Conservation (phyloP, 2,329 filamentous ascomycete species). For the Aureobasidium sp. region DNA sequence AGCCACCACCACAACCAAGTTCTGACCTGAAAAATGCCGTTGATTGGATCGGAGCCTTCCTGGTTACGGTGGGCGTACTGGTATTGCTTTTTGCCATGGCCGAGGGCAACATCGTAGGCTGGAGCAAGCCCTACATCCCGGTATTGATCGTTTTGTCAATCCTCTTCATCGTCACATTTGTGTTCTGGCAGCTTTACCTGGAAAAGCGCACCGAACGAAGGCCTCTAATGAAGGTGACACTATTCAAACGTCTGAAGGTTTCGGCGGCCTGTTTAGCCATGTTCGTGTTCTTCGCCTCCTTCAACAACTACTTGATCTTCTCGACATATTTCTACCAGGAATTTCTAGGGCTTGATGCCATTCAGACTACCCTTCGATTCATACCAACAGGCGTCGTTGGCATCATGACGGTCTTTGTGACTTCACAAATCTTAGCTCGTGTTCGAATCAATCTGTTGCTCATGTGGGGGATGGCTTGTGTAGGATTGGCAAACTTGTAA, state of each 20-base stretch:
- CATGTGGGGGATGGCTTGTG: slow-evolving; percentile 49
- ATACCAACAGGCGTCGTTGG: slow-evolving; percentile 59
- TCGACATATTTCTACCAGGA: slow-evolving; percentile 64
- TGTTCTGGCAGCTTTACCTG: slow-evolving; percentile 55
- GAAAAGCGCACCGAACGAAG: slow-evolving; percentile 45
- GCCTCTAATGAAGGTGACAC: slow-evolving; percentile 60
- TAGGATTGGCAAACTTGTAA: slow-evolving; percentile 47
- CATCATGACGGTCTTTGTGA: slow-evolving; percentile 49
- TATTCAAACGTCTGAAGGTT: slow-evolving; percentile 55
- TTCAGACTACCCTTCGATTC: slow-evolving; percentile 64
- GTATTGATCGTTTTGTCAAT: slow-evolving; percentile 53
- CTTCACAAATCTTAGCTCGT: slow-evolving; percentile 51
- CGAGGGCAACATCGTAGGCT: slow-evolving; percentile 63
- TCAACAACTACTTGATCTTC: slow-evolving; percentile 62
- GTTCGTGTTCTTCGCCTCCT: slow-evolving; percentile 58
- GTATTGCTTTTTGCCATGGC: slow-evolving; percentile 60
- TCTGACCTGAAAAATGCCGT: slow-evolving; percentile 40
- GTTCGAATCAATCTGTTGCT: slow-evolving; percentile 54
- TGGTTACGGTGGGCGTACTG: slow-evolving; percentile 57
- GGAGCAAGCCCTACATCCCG: slow-evolving; percentile 57
- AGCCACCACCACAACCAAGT: slow-evolving; percentile 31
- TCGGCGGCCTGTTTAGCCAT: slow-evolving; percentile 59
- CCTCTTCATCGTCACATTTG: slow-evolving; percentile 50
- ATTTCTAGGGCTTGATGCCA: slow-evolving; percentile 53
- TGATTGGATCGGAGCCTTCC: slow-evolving; percentile 60